Base-by-base conservation (phyloP, 371 early-diverging fungal species). In the Mucor racemosus region DNA sequence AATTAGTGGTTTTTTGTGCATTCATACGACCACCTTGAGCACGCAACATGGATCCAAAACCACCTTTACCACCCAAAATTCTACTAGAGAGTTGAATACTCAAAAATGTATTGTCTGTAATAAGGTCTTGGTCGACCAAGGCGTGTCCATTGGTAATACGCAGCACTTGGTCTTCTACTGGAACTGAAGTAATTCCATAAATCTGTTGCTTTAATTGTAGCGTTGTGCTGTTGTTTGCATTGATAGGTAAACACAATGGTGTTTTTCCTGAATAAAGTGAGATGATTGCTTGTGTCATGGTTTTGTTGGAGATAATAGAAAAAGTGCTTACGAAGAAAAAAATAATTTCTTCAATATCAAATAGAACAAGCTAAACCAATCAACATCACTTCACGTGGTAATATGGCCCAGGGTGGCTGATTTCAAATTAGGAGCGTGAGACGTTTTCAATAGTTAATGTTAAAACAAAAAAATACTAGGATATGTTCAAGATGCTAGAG, bases 21-120 rank as follows among this genome's bases (percentile, higher is more conserved):
- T 94, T 88, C 95, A 95, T 96, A 39, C 91, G 87, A 36, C 92
- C 97, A 69, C 98, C 98, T 74, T 96, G 96, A 0, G 97, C 94
- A 73, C 98, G 90, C 68, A 98, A 80, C 90, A 92, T 93, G 66
- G 91, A 91, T 15, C 99, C 99, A 76, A 98, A 98, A 26, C 99
- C 99, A 59, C 99, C 99, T 69, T 98, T 97, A 40, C 98, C 98
- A 36, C 96, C 96, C 3, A 69, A 38, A 19, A 91, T 62, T 4
- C 85, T 71, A 61, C 82, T 66, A 10, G 76, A 77, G 26, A 86
- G 63, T 73, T 61, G 56, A 7, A 72, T 19, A 15, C 60, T 33
- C 11, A 67, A 31, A 31, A 40, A 36, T 21, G 41, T 48, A 13
- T 35, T 39, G 40, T 50, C 57, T 9, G 67, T 31, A n/a, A 80